Base-by-base conservation (phyloP, 345 rosid species). In the Brassica cretica region DNA sequence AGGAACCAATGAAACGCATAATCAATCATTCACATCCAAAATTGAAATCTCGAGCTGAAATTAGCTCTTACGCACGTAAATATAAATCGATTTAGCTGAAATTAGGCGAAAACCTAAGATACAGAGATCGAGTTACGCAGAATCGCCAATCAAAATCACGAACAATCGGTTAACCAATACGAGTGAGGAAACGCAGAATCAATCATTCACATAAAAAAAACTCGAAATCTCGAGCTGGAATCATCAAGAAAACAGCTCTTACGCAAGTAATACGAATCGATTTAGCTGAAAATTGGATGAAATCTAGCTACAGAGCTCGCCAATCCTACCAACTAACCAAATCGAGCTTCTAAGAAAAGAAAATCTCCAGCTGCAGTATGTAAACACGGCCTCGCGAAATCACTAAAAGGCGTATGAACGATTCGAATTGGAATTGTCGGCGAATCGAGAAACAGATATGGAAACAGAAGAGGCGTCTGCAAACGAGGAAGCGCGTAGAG, bases 371-470 rank as follows among this genome's bases (percentile, higher is more conserved):
- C 77, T 78, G 11, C 18, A 61, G 21, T 39, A 63, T 32, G n/a
- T 44, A 11, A 44, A 44, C 51, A 44, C 51, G 51, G 15, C n/a
- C 51, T 44, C 51, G 15, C 51, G n/a, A 32, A 49, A 6, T 15
- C 10, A 59, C n/a, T 59, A 46, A 46, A 25, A 1, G 11, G 15
- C 16, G 62, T 0, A 68, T 35, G 32, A 44, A 37, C 27, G 65
- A 24, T 64, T 74, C n/a, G 51, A 63, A 33, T 35, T 51, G 6
- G 24, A 12, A 16, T 29, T 79, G 75, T 74, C 82, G 79, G 76
- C 68, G 64, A 69, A 80, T 56, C 72, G 3, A 73, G 68, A 24
- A 74, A 24, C 55, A 39, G 60, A 74, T 24, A 59, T 0, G 15
- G 64, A 12, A 68, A 68, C 21, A 69, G 72, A 44, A 32, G 65